Evolutionary conservation across 2,329 filamentous ascomycete genomes (phyloP), one percentile per base, ranked within the genome.

Genomic region (Aspergillus fischeri): DNA sequence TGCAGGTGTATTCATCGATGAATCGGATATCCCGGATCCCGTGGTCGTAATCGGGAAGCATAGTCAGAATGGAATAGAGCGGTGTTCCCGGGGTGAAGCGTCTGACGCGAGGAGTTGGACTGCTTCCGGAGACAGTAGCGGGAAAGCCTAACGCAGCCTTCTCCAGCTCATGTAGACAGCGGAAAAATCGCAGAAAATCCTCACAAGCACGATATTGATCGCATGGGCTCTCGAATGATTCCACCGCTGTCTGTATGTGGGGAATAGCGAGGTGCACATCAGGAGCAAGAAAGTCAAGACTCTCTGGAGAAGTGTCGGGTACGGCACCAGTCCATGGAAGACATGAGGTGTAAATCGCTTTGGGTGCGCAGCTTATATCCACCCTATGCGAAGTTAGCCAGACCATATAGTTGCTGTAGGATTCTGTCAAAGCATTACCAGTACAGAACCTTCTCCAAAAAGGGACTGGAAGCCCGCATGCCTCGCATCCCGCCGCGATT

Each of bases 1-100:
- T 66, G 54, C 68, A 68, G 8, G 66, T 64, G 51, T 70, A 70
- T 60, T 70, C 69, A 53, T 71, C 68, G 47, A 71, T 70, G 45
- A 69, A 71, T 8, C 68, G 65, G 42, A 71, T 61, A 54, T 70
- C 69, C 14, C 67, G 65, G 47, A 71, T 70, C 3, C 69, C 69
- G 42, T 67, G 69, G 45, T 71, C 67, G 38, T 71, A 69, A 28
- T 70, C 67, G 1, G 68, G 67, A 24, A 70, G 61, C 41, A 64
- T 64, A 3, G 69, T 69, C 8, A 71, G 58, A 6, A 68, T 65
- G 14, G 63, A 59, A 59, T 69, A 66, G 25, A 71, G 51, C n/a
- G 58, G 63, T 7, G 67, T 67, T 7, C 62, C 64, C 3, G 61
- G 51, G 44, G 56, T 47, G 51, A 71, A 69, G 25, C 60, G 59